Percentiles rank a stretch among this genome's conserved stretches.
Conservation (phyloP, 2,329 filamentous ascomycete species). For the Colletotrichum sp. region DNA sequence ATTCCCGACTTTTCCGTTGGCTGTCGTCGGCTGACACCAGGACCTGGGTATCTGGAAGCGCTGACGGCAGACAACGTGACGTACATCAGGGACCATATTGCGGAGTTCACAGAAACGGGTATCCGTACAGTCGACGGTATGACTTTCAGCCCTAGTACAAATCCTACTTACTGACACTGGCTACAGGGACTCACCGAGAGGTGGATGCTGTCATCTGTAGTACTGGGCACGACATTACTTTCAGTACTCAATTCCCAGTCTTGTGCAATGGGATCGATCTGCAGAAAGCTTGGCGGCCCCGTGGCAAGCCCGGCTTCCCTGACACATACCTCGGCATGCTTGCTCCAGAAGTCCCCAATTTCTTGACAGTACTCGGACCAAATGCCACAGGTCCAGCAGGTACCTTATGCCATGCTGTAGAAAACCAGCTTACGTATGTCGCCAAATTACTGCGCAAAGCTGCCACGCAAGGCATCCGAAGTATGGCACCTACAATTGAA, state of each 20-base stretch:
- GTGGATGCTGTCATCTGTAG: background rate
- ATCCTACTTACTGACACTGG: fast-evolving
- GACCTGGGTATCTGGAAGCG: background rate
- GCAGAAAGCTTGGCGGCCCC: background rate
- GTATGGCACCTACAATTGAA: background rate
- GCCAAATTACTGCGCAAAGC: background rate
- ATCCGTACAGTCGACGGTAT: background rate
- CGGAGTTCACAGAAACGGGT: background rate
- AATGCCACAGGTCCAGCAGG: background rate
- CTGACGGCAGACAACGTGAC: background rate
- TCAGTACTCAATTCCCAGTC: background rate
- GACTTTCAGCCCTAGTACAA: fast-evolving
- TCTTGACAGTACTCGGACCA: background rate
- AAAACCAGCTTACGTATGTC: background rate
- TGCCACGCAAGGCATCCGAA: background rate
- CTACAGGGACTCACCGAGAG: background rate
- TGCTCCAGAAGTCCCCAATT: background rate
- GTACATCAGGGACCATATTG: background rate
- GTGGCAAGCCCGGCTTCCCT: background rate
- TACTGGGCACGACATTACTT: background rate
- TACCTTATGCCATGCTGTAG: background rate
- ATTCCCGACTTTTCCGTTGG: background rate
- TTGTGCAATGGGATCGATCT: background rate
- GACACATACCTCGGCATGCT: background rate
- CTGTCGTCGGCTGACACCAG: background rate